A percentile compares a stretch with the other conserved stretches of the same genome.
phyloP scores from a whole-genome alignment of 768 basidiomycete genomes.

The Albatrellus ellisii region DNA sequence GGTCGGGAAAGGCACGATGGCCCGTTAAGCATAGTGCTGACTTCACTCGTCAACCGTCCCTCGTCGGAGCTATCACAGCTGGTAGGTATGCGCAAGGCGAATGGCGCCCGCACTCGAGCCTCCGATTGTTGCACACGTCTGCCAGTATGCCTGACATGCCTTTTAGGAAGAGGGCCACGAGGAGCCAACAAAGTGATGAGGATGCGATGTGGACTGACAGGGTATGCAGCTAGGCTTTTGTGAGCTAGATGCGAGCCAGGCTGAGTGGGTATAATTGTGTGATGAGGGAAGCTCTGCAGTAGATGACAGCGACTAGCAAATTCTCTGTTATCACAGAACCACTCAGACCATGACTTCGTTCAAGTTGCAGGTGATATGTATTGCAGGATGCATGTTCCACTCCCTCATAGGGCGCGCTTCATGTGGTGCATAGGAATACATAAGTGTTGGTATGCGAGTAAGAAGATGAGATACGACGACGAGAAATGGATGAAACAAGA shows the following conservation, averaged over 20 bases:
- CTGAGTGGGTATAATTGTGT: neutral
- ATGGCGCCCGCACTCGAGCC: neutral
- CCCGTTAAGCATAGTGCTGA: neutral
- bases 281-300: neutral
- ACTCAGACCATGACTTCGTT: no score
- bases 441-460: slow-evolving; percentile 11
- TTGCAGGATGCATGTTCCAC: no score
- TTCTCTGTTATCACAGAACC: no score
- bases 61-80: neutral
- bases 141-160: neutral
- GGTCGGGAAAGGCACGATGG: neutral
- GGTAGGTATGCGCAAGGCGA: neutral
- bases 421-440: slow-evolving; percentile 4
- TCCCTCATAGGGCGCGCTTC: no score
- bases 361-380: no score
- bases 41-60: neutral
- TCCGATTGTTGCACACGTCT: no score
- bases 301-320: no score
- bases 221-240: neutral
- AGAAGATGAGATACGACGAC: slow-evolving; percentile 2
- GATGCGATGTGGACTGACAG: neutral
- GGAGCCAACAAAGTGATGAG: neutral
- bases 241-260: no score
- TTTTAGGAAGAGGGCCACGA: neutral
- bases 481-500: neutral